These are phyloP conservation scores for Singerocomus rubriflavus DNA, from an alignment of 1,284 basidiomycete species.

Conservation along the genomic window DNA sequence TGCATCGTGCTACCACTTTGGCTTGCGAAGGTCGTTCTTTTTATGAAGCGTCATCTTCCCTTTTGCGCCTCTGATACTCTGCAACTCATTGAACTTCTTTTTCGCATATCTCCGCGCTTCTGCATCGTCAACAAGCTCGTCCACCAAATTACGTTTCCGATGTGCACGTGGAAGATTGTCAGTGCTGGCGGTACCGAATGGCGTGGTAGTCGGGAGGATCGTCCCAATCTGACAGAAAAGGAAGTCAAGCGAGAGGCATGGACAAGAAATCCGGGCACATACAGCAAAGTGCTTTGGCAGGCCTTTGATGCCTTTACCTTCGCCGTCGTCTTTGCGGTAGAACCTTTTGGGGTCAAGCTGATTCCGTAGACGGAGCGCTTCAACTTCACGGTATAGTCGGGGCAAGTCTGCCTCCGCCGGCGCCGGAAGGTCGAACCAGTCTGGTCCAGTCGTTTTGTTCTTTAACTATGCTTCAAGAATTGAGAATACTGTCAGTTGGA, in stretches of 20 bases:
- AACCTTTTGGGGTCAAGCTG: conserved; percentile 96
- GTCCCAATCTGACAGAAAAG: conserved; percentile 71
- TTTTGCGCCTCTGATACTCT: conserved; percentile 65
- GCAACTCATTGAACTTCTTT: conserved; percentile 88
- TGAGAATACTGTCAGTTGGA: not conserved
- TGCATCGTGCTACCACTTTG: conserved; percentile 59
- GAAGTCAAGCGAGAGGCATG: conserved; percentile 6
- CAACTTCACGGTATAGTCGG: conserved; percentile 86
- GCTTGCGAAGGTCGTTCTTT: conserved; percentile 59
- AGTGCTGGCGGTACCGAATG: conserved; percentile 70
- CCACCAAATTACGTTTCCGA: conserved; percentile 81
- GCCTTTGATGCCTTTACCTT: conserved; percentile 82
- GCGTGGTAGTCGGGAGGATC: conserved; percentile 72
- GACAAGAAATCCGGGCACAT: conserved; percentile 25
- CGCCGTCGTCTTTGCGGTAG: conserved; percentile 80
- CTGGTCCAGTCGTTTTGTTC: conserved; percentile 74
- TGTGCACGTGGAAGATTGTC: conserved; percentile 68
- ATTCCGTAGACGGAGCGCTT: conserved; percentile 87
- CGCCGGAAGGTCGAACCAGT: conserved; percentile 92
- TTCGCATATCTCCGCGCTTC: conserved; percentile 88
- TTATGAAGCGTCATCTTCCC: conserved; percentile 73
- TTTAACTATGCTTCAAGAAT: conserved; percentile 47
- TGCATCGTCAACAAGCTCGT: conserved; percentile 86
- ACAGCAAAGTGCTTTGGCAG: conserved; percentile 90
- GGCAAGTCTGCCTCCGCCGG: conserved; percentile 79